Base-by-base conservation (phyloP, 768 basidiomycete species). In the Rhizopogon rudus region DNA sequence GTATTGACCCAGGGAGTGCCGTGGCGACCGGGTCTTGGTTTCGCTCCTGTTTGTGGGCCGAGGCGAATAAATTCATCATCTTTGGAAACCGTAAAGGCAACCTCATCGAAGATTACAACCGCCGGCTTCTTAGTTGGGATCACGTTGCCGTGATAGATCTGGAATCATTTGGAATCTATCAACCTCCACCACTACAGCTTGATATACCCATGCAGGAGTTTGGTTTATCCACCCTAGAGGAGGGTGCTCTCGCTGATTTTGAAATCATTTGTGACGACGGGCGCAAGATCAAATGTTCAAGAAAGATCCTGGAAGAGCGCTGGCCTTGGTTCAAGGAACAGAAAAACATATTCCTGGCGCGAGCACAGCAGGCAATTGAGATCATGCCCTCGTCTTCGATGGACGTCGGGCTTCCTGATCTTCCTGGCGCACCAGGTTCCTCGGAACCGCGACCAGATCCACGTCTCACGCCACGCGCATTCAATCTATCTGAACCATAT, bases 271-370 rank as follows among this genome's bases (percentile, higher is more conserved):
- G 93, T 65, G 91, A 95, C 61, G 96, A 98, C 67, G 91, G 91
- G 2, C 79, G 91, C 53, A 82, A 81, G 61, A 81, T 99, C 58
- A 73, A 79, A 50, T 94, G 92, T 67, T 94, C 93, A 22, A 79
- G 92, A 45, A 85, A 81, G 66, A 67, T 93, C n/a, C 75, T 99
- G 29, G 88, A 91, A 65, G 87, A 93, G 35, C 81, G 95, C 35
- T 99, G 96, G 96, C 84, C 89, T 1, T 99, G 96, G 96, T 94
- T 99, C 78, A 81, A 81, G 60, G 81, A 84, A 51, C 86, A 91
- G 64, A 74, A 87, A 17, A 67, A 73, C 51, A 73, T 74, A 50
- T 84, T 90, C 63, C 61, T 86, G 37, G 76, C 81, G 51, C 78
- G 74, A 8, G 88, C 89, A 1, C 72, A 73, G 44, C 73, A 72